Base-by-base conservation (phyloP, 1,284 basidiomycete genomes). In the Leccinum subrobustum region DNA sequence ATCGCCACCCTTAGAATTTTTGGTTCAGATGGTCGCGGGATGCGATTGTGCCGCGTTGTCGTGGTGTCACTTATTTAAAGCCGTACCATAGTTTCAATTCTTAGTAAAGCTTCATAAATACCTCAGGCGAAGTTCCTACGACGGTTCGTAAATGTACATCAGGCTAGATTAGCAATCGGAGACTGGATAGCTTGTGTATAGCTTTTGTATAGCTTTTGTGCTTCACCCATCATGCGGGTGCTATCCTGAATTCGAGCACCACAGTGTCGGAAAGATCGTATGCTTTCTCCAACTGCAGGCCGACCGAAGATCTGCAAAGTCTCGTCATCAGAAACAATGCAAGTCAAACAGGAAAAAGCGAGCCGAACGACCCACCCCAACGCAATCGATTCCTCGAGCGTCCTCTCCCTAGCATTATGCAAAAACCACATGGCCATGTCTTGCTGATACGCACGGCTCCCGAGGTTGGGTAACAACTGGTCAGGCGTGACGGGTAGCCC, bases 381-480 rank as follows among this genome's bases (percentile, higher is more conserved):
- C 9, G 60, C 27, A 8, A 67, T 61, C 37, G 44, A 62, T 1
- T 71, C 70, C 11, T 68, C 53, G 6, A 73, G 23, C 2, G 62
- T 66, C 11, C 70, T 66, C 57, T 73, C 72, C 57, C 64, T 73
- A 4, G 62, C 64, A 9, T 75, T 75, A 16, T 63, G 62, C 18
- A 65, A 3, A 12, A 68, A 14, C 67, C 65, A 68, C 72, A 75
- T 73, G 47, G 60, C 63, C 48, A 75, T 4, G 50, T 76, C 74
- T 29, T 64, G 66, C 33, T 73, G 63, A 57, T 74, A 75, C 56
- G 62, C 61, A 0, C 74, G 69, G 11, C 63, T 60, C 6, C 69
- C 73, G 53, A 75, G 70, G 64, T 73, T 73, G 6, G 70, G 62
- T 18, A 74, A 52, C 60, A 74, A 47, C 14, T 69, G 73, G 31